Percentiles rank a stretch among this genome's conserved stretches.
Conservation (phyloP, 179 eudicot genomes). For the Amaranthus tricolor region DNA sequence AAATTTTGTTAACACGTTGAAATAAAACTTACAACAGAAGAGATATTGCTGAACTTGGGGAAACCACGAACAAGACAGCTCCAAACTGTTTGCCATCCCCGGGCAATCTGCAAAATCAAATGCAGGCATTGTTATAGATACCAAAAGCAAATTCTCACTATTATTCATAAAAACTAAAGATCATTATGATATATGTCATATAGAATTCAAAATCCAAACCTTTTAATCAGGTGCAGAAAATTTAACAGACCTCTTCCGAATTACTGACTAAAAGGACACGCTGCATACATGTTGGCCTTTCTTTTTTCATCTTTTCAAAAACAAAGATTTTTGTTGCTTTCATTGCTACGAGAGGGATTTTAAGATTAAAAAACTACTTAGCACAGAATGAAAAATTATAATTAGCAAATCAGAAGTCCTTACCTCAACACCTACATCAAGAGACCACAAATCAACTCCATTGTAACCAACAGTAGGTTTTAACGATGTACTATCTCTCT, state of each 20-base stretch:
- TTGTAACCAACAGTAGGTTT: no score
- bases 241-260: background rate
- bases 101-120: slow-evolving; percentile 45
- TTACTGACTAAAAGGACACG: background rate
- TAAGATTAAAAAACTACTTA: background rate
- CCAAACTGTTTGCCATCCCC: slow-evolving; percentile 84
- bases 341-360: no score
- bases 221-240: background rate
- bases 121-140: slow-evolving; percentile 11
- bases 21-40: slow-evolving; percentile 65
- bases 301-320: background rate
- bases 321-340: background rate
- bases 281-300: background rate
- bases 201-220: background rate
- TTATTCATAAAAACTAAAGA: background rate
- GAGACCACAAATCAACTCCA: background rate
- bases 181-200: background rate
- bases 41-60: slow-evolving; percentile 55
- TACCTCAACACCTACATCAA: background rate
- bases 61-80: slow-evolving; percentile 66
- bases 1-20: background rate
- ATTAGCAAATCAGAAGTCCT: background rate
- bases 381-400: background rate
- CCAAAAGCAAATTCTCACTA: background rate
- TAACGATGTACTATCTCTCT: no score